A percentile compares a stretch with the other conserved stretches of the same genome.
phyloP scores from a whole-genome alignment of 2,329 filamentous ascomycete genomes.

The Fusarium buxicola region DNA sequence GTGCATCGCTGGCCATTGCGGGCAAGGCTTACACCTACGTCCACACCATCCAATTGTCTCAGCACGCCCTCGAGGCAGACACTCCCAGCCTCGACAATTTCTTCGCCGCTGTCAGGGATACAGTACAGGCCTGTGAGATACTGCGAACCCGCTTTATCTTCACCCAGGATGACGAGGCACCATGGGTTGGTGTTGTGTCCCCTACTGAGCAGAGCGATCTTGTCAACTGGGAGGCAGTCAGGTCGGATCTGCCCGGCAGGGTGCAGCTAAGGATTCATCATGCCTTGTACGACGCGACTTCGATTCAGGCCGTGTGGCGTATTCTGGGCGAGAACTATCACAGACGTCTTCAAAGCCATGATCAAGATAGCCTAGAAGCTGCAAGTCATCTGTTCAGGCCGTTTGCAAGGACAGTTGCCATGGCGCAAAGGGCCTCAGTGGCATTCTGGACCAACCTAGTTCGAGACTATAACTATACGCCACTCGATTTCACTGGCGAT shows the following conservation, averaged over 20 bases:
- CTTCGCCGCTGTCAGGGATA: slow-evolving; percentile 14
- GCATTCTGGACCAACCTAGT: background rate
- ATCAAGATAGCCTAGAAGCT: background rate
- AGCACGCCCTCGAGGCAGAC: background rate
- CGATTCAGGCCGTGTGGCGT: slow-evolving; percentile 4
- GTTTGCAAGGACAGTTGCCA: slow-evolving; percentile 8
- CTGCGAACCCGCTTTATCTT: slow-evolving; percentile 21
- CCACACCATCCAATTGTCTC: slow-evolving; percentile 18
- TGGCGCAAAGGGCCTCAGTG: background rate
- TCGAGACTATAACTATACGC: slow-evolving; percentile 1
- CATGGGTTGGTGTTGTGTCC: slow-evolving; percentile 26
- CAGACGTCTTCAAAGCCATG: background rate
- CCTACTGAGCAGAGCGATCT: slow-evolving; percentile 19
- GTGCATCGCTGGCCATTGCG: slow-evolving; percentile 15
- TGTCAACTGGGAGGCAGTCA: slow-evolving; percentile 9
- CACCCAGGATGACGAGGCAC: slow-evolving; percentile 13
- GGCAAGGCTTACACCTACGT: slow-evolving; percentile 20
- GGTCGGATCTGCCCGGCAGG: background rate
- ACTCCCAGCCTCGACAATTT: background rate
- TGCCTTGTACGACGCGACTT: slow-evolving; percentile 19
- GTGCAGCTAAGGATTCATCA: slow-evolving; percentile 19
- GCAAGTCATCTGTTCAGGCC: slow-evolving; percentile 1
- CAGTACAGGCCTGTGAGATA: slow-evolving; percentile 17
- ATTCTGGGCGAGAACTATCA: background rate
- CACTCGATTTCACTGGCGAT: background rate